Evolutionary conservation across 345 rosid species (phyloP).

Genomic region (Erucastrum elatum): DNA sequence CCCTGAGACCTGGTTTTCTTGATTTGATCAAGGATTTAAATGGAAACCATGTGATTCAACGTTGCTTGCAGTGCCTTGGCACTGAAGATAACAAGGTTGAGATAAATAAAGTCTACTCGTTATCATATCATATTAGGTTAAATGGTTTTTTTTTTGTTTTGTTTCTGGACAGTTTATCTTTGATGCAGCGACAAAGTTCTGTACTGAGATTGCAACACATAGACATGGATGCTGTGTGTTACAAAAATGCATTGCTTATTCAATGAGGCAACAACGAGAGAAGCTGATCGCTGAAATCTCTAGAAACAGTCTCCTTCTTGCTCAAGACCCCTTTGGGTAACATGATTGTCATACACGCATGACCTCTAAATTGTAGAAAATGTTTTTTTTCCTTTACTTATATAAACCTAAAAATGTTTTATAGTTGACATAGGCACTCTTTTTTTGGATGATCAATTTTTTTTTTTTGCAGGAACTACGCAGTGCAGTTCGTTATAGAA

Average conservation of each 20-base stretch:
- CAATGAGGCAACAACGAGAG: slow-evolving; percentile 49
- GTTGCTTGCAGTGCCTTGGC: slow-evolving; percentile 72
- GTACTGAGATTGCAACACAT: slow-evolving; percentile 61
- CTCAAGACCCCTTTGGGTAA: slow-evolving; percentile 62
- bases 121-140: neutral
- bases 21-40: slow-evolving; percentile 66
- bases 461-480: slow-evolving; percentile 48
- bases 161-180: slow-evolving; percentile 46
- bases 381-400: too few species aligned
- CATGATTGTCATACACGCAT: neutral
- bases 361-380: too few species aligned
- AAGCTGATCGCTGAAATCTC: slow-evolving; percentile 48
- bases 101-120: neutral
- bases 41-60: slow-evolving; percentile 78
- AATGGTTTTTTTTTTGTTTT: neutral
- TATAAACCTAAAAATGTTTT: too few species aligned
- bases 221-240: slow-evolving; percentile 66
- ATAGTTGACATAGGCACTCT: too few species aligned
- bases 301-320: slow-evolving; percentile 50
- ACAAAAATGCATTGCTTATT: slow-evolving; percentile 55
- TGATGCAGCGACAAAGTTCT: slow-evolving; percentile 51
- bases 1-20: slow-evolving; percentile 62
- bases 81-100: slow-evolving; percentile 62
- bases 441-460: slow-evolving; percentile 9
- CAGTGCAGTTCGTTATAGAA: slow-evolving; percentile 59